Evolutionary conservation across 164 flowering plant species (phyloP), one percentile per base, ranked within the genome.

Genomic region (Kingdonia uniflora): DNA sequence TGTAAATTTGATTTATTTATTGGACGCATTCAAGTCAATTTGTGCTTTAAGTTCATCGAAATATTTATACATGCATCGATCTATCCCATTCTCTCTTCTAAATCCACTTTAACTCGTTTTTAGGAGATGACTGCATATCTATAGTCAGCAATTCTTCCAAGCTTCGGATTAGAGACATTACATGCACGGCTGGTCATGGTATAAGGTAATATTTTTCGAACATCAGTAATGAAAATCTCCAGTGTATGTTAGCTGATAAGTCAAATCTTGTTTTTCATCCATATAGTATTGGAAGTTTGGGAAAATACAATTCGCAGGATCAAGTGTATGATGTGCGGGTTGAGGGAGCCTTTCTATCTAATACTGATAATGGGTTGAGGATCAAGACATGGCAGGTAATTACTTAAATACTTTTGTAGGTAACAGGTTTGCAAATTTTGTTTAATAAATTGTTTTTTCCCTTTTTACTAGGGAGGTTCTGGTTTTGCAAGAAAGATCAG

Each of bases 371-470:
- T 70, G 99, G 99, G 2, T 37, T 81, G 19, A 76, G 97, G 62
- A 81, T 94, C 68, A 89, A 94, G 67, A 89, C 96, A 58, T 89
- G 98, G 98, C 96, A 91, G 98, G 96, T 85, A 37, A 49, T 17
- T 11, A 15, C 20, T 41, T 17, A 6, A n/a, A 14, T 23, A 14
- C 10, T 8, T 16, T 11, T 23, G 14, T 44, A 12, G 11, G 1
- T 35, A 20, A 7, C 35, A 11, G 51, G 26, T 15, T 39, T n/a
- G 19, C 41, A 15, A 19, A 29, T 41, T 37, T 43, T 19, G 14
- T 26, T 20, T 33, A 33, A 20, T 51, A 42, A 53, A 39, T 46
- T 17, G 35, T 23, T 43, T 65, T 49, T 39, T 63, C 7, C 43
- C 54, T 49, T 49, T 37, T 45, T 20, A 46, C 43, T 74, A 92